Conservation (phyloP, 1,284 basidiomycete genomes). For the Apiotrichum siamense region DNA sequence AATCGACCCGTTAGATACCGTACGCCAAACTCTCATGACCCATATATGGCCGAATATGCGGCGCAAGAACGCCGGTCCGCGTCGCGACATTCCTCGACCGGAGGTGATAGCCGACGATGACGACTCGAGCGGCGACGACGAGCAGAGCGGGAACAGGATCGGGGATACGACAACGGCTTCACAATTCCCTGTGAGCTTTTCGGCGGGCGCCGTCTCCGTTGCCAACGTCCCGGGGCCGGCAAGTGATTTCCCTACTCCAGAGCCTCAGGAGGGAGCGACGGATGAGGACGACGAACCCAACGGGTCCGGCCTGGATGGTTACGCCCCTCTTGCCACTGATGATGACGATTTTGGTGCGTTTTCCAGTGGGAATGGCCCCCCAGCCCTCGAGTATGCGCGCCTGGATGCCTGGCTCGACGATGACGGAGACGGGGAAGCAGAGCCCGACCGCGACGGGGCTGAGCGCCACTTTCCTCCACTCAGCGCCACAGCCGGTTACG, state of each 20-base stretch:
- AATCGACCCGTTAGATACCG: conserved; percentile 28
- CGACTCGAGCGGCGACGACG: conserved; percentile 9
- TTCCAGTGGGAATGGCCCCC: conserved; percentile 8
- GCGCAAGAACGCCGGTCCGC: conserved; percentile 9
- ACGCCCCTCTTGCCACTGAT: conserved; percentile 1
- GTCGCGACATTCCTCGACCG: conserved; percentile 4
- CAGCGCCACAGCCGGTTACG: no score
- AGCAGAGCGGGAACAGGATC: no score
- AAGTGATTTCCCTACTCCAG: conserved; percentile 11
- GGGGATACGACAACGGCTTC: no score
- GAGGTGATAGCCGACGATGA: conserved; percentile 1
- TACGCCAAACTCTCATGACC: conserved; percentile 41
- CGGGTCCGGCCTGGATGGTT: neutral
- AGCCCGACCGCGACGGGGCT: neutral
- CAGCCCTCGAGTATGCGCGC: conserved; percentile 30
- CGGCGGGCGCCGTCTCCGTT: neutral
- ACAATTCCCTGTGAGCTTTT: conserved; percentile 14
- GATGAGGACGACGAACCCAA: neutral
- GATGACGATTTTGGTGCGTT: conserved; percentile 18
- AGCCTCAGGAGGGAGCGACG: neutral
- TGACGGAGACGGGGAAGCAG: conserved; percentile 13
- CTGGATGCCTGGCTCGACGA: conserved; percentile 39
- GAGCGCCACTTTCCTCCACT: neutral
- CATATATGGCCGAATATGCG: conserved; percentile 44
- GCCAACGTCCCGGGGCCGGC: neutral